Conservation (phyloP, 2,329 filamentous ascomycete genomes). For the Ambrosiella beaveri region DNA sequence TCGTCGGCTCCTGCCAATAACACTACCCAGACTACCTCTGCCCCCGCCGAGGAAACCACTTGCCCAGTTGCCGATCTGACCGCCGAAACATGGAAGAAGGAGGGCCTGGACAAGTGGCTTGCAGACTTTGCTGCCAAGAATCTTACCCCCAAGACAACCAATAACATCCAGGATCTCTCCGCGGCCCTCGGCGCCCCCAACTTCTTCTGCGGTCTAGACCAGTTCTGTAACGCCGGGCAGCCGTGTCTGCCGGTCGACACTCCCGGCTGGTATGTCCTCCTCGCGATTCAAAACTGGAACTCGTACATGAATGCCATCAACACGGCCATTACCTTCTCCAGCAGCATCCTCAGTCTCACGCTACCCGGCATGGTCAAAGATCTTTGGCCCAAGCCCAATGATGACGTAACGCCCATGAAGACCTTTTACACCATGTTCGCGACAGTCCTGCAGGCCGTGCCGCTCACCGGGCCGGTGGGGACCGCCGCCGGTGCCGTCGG, state of each 20-base stretch:
- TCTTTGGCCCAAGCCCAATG: slow-evolving; percentile 11
- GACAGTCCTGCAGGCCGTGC: slow-evolving; percentile 7
- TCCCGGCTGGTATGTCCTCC: slow-evolving; percentile 12
- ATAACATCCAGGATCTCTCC: slow-evolving; percentile 13
- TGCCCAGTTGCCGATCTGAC: not conserved
- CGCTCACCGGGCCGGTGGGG: slow-evolving; percentile 9
- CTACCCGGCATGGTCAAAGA: slow-evolving; percentile 13
- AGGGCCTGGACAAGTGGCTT: slow-evolving; percentile 8
- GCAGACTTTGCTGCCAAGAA: slow-evolving; percentile 10
- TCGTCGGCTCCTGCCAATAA: not conserved
- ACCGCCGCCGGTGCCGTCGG: not conserved
- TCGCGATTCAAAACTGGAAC: slow-evolving; percentile 13
- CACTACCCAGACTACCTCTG: not conserved
- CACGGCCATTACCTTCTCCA: slow-evolving; percentile 13
- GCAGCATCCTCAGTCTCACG: slow-evolving; percentile 11
- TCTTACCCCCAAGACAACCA: not conserved
- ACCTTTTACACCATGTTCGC: slow-evolving; percentile 12
- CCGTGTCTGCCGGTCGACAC: slow-evolving; percentile 13
- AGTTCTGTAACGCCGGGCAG: slow-evolving; percentile 14
- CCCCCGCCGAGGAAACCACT: not conserved
- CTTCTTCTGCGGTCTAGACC: slow-evolving; percentile 13
- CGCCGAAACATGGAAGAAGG: not conserved
- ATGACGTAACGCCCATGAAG: slow-evolving; percentile 10
- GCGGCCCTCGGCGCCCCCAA: slow-evolving; percentile 13
- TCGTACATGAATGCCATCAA: slow-evolving; percentile 14